Evolutionary conservation across 306 rosid genomes (phyloP), one percentile per base, ranked within the genome.

Genomic region (Leucaena leucocephala): DNA sequence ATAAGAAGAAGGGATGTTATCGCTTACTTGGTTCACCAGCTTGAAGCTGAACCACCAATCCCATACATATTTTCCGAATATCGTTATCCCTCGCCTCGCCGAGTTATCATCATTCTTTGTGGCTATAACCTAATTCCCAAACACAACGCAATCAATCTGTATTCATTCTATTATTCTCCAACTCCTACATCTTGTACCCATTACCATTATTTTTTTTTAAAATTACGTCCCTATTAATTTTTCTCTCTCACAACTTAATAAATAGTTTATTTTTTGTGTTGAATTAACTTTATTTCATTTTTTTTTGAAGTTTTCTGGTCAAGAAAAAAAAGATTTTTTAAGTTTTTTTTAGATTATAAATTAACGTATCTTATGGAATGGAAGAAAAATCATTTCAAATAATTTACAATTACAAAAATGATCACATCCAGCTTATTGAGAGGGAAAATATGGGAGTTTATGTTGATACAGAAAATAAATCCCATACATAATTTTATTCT

Each of bases 41-140:
- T 10, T 5, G 3, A 63, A 14, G 69, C 38, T 62, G n/a, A 74
- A 55, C 92, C 90, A 80, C 85, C 76, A 71, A 62, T 64, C 70
- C 33, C 36, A 0, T 27, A 27, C 38, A 1, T 49, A 43, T 57
- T 73, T 71, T 73, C 11, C 40, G 4, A 14, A 1, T 3, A 22
- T 80, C 43, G 43, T 79, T 82, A 76, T 84, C 91, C 22, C 13
- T 65, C 10, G 22, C 13, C 52, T 6, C 2, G 10, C 34, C 33
- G 42, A 45, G 58, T 27, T 11, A 61, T 33, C 0, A 34, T 14
- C 17, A 21, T 1, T 22, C 4, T 13, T 27, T 43, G 35, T 80
- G 83, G 76, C 84, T 76, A 76, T 75, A 35, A 84, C 13, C 59
- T 57, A 70, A 64, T 43, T 43, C 46, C 46, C 46, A 43, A 43